Evolutionary conservation across 2,329 filamentous ascomycete genomes (phyloP), one percentile per base, ranked within the genome.

Genomic region (Chaetothyriales sp.): DNA sequence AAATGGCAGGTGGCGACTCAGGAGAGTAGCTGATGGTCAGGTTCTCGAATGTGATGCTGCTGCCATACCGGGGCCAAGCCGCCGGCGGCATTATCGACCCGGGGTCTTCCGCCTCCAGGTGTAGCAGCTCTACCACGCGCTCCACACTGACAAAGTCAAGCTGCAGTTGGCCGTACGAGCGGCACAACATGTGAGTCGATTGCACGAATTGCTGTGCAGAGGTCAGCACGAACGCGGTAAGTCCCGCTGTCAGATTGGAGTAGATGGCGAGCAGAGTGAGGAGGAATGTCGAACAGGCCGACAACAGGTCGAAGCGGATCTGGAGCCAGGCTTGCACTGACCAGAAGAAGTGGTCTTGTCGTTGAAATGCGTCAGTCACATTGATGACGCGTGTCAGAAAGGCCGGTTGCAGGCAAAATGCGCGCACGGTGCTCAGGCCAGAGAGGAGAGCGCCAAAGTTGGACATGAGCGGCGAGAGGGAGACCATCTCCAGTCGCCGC

Each of bases 281-380:
- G 0, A 79, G 68, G 52, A 90, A 84, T 0, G 84, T 87, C 6
- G 86, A 86, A 2, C 77, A 63, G 0, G 83, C 84, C 0, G 86
- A 86, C 5, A 89, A 68, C 7, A 72, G 66, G 58, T 86, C 82
- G 51, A 92, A 90, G 10, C 88, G 80, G 61, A 84, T 87, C 63
- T 81, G 81, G 2, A 95, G 73, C 88, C 88, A 95, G 6, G 80
- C 79, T 57, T 93, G 86, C 44, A 93, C 73, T 52, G 81, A 85
- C 84, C 88, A 95, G 68, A 93, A 95, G 68, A 95, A 94, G 64
- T 95, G 89, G 61, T 95, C 89, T 76, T 94, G 92, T 63, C 87
- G 87, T 64, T 95, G 89, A 63, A 95, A 95, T 18, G 81, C 80
- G 62, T 95, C 88, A 0, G 88, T 87, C 0, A 88, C 87, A 1